Evolutionary conservation across 495 filamentous ascomycete genomes (phyloP).

Genomic region (Xylaria grammica): DNA sequence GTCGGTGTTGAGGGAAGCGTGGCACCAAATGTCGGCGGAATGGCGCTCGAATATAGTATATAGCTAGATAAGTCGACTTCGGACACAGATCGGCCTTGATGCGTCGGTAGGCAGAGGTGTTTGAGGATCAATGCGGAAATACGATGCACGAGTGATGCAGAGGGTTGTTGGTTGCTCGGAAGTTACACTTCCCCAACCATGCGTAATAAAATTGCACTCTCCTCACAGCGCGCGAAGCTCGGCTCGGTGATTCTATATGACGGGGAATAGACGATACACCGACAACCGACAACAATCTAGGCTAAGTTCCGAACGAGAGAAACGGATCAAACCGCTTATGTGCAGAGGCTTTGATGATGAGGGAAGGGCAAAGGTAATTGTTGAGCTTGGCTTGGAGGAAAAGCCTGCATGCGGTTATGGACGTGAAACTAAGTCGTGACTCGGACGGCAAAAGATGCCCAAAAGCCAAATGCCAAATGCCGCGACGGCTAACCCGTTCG

Average conservation of each 20-base stretch:
- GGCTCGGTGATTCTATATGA: slow-evolving; percentile 11
- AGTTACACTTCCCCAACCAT: slow-evolving; percentile 33
- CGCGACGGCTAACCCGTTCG: slow-evolving; percentile 30
- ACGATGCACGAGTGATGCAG: slow-evolving; percentile 28
- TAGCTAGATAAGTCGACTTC: slow-evolving; percentile 25
- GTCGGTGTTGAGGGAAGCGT: slow-evolving; percentile 16
- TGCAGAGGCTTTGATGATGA: slow-evolving; percentile 10
- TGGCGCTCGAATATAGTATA: slow-evolving; percentile 26
- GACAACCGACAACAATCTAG: slow-evolving; percentile 19
- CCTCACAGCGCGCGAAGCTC: slow-evolving; percentile 13
- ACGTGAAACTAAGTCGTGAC: slow-evolving; percentile 32
- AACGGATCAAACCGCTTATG: slow-evolving; percentile 19
- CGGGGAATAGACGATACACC: slow-evolving; percentile 9
- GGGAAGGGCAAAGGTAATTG: slow-evolving; percentile 18
- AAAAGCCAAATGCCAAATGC: slow-evolving; percentile 30
- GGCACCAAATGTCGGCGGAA: background rate
- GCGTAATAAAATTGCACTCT: slow-evolving; percentile 33
- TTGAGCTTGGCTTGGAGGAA: slow-evolving; percentile 18
- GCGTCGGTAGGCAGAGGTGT: slow-evolving; percentile 33
- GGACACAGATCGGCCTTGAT: slow-evolving; percentile 30
- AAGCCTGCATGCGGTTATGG: slow-evolving; percentile 27
- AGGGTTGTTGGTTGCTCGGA: slow-evolving; percentile 20
- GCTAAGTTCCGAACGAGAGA: slow-evolving; percentile 2
- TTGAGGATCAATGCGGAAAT: slow-evolving; percentile 34
- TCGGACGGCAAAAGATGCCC: slow-evolving; percentile 35